These are phyloP conservation scores for Ottelia alismoides DNA, from an alignment of 106 monocot genomes.

Conservation along the genomic window DNA sequence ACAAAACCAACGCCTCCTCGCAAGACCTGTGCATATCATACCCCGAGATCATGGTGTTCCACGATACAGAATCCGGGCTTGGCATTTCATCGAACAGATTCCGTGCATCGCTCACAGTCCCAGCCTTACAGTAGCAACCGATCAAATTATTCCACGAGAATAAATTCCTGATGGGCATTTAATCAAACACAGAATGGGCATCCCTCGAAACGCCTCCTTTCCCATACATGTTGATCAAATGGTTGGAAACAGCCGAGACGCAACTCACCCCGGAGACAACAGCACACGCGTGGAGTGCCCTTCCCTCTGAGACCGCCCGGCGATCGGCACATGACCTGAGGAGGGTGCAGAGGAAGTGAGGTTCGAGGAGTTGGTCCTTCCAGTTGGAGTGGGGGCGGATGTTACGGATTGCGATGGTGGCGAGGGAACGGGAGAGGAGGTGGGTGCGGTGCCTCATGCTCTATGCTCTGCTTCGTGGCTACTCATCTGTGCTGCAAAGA, in stretches of 20 bases:
- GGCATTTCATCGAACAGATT: constrained; percentile 43
- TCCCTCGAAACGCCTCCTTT: constrained; percentile 18
- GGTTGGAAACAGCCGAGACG: constrained; percentile 26
- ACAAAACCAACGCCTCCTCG: constrained; percentile 21
- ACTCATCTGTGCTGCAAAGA: no score
- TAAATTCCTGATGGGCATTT: constrained; percentile 15
- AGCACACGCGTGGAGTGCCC: constrained; percentile 24
- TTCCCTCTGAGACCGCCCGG: not conserved
- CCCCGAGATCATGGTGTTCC: constrained; percentile 32
- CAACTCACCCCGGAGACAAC: constrained; percentile 13
- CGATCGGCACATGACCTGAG: constrained; percentile 6
- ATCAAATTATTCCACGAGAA: constrained; percentile 38
- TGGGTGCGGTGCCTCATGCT: no score
- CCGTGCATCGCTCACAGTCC: constrained; percentile 7
- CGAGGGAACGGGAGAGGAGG: no score
- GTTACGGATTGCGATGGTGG: no score
- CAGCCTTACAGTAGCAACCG: constrained; percentile 16
- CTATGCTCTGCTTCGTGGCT: no score
- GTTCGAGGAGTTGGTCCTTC: not conserved
- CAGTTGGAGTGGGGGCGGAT: no score
- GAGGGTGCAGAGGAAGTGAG: constrained; percentile 7
- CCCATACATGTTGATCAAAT: constrained; percentile 28
- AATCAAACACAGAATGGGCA: constrained; percentile 23
- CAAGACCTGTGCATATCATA: constrained; percentile 28
- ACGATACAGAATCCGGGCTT: constrained; percentile 16